Evolutionary conservation across 768 basidiomycete genomes (phyloP), one percentile per base, ranked within the genome.

Genomic region (Hygrophorus russula): DNA sequence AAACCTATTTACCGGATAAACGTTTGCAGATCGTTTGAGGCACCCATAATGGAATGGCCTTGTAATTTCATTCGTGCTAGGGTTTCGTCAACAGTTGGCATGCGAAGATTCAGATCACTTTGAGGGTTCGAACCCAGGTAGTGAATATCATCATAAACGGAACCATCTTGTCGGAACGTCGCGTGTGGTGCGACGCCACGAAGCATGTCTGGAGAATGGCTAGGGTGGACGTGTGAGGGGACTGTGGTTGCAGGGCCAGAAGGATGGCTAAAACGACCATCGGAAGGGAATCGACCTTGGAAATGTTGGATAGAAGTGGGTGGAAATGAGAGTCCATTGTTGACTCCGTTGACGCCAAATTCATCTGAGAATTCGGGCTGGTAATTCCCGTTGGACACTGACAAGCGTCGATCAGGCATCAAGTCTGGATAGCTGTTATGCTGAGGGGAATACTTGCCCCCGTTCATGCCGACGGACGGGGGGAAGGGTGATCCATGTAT

Each of bases 1-100:
- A 28, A 14, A 18, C 41, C 36, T 31, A 58, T 68, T 51, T 59
- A 81, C 83, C 84, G 73, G 58, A 88, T 85, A 59, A 86, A 89
- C 3, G 82, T 78, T 56, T 84, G 82, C 27, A 88, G 63, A 61
- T 89, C 85, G 49, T 69, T 82, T 9, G 81, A 77, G 32, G 73
- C 64, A 33, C 73, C 77, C 65, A 78, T 70, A 13, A 69, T 68
- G 31, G 73, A 69, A 28, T 67, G 71, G 8, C 67, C 68, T 42
- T 76, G 74, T 36, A 82, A 68, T 46, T 78, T 78, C 69, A 86
- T 71, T 30, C 78, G 70, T 43, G 76, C 67, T 52, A 84, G 62
- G 24, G 76, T 71, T 48, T 78, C 70, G 54, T 78, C 76, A 15
- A 83, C 74, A 40, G 66, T 59, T 7, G 80, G 67, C 68, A 85